Base-by-base conservation (phyloP, 192 early-diverging fungal genomes). In the Thoreauomyces humboldtii region DNA sequence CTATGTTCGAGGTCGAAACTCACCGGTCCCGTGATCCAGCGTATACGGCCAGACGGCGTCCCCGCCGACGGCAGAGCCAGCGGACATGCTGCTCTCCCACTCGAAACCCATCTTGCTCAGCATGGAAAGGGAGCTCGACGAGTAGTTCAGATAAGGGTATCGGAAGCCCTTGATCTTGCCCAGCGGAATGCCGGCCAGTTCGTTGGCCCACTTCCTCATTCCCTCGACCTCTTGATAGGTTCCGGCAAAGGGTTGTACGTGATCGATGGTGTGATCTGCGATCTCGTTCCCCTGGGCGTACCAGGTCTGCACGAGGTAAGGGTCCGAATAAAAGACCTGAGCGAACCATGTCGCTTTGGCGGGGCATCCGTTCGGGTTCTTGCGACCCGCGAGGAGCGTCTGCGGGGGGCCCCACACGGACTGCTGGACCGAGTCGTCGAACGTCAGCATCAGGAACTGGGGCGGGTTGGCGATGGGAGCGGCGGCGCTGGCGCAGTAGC, bases 331-430 rank as follows among this genome's bases (percentile, higher is more conserved):
- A 21, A 76, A 42, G 44, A 82, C 84, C 41, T 80, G 81, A 0
- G 81, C 76, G 67, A 79, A 89, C 73, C 74, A 89, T 19, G 87
- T 85, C 7, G 78, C 75, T 50, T 69, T 70, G 25, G 73, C 77
- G 28, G 78, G 77, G 61, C 88, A 89, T 1, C 87, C 83, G 67
- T 85, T 85, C 22, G 81, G 81, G 61, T 75, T 75, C 46, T 69
- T 62, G 50, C 74, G 52, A 50, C 55, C 68, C 25, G 25, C 46
- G 19, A 61, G 7, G 0, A 75, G 69, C 11, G 64, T 25, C 31
- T 57, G 51, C 14, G 43, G 57, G 6, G 29, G 52, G 3, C n/a
- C 11, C 60, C 61, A 70, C 9, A 53, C 42, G 12, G 60, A 24
- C 2, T 17, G 60, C 31, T 67, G 69, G 9, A 69, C 33, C 0